Evolutionary conservation across 345 rosid species (phyloP).

Genomic region (Sapria himalayana): DNA sequence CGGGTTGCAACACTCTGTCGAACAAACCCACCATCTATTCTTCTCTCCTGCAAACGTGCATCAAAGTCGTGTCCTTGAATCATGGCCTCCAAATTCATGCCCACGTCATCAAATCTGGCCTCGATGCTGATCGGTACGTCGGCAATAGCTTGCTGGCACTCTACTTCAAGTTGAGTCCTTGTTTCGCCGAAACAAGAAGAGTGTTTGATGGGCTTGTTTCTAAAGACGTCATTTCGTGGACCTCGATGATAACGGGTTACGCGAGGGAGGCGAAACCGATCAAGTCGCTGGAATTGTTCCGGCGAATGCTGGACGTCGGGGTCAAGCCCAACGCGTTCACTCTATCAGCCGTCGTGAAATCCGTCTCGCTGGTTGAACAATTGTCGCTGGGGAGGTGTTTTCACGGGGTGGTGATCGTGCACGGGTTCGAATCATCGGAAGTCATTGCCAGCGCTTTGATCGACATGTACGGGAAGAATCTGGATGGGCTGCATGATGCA

Average conservation of each 20-base stretch:
- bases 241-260: conserved; percentile 67
- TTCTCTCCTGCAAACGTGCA: conserved; percentile 50
- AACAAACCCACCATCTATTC: conserved; percentile 43
- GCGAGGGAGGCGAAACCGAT: conserved; percentile 22
- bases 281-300: conserved; percentile 34
- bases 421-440: conserved; percentile 34
- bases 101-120: conserved; percentile 55
- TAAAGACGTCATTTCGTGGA: conserved; percentile 71
- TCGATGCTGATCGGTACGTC: conserved; percentile 43
- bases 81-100: conserved; percentile 67
- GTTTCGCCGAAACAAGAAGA: conserved; percentile 35
- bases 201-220: conserved; percentile 38
- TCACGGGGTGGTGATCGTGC: conserved; percentile 40
- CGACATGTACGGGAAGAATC: conserved; percentile 46
- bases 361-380: conserved; percentile 43
- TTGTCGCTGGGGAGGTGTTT: conserved; percentile 34
- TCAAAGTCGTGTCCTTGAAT: conserved; percentile 24
- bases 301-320: conserved; percentile 42
- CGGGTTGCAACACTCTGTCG: conserved; percentile 10
- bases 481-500: conserved; percentile 22
- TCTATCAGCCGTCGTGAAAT: conserved; percentile 53
- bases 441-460: conserved; percentile 50
- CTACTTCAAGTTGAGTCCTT: conserved; percentile 46
- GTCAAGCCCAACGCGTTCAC: conserved; percentile 61
- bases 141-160: conserved; percentile 72